phyloP scores from a whole-genome alignment of 192 early-diverging fungal genomes.

The Linnemannia hyalina region DNA sequence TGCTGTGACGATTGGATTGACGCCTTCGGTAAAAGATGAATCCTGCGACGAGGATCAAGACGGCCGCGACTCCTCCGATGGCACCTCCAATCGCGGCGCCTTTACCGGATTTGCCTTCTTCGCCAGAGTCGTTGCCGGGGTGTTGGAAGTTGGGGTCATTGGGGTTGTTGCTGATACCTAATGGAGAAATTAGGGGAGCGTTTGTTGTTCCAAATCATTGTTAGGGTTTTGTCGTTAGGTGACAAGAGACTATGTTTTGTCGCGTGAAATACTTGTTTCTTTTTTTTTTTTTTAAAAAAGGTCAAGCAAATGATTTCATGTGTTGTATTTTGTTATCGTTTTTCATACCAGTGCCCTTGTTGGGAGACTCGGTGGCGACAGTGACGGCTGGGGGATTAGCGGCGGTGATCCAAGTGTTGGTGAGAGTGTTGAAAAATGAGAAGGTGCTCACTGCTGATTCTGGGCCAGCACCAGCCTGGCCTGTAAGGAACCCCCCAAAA shows the following conservation, averaged over 20 bases:
- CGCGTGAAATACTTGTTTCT: too few species aligned
- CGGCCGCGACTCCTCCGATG: not conserved
- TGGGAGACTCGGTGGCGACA: slow-evolving; percentile 18
- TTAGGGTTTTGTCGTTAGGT: not conserved
- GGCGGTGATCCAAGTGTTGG: not conserved
- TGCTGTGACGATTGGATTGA: not conserved
- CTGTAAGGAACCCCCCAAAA: not conserved
- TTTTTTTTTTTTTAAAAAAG: too few species aligned
- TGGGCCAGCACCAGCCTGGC: not conserved
- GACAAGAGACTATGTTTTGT: not conserved
- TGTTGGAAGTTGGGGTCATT: slow-evolving; percentile 20
- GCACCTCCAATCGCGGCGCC: slow-evolving; percentile 4
- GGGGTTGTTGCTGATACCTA: slow-evolving; percentile 24
- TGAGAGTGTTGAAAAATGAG: not conserved
- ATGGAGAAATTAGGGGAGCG: not conserved
- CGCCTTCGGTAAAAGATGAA: slow-evolving; percentile 15
- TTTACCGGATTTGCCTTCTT: not conserved
- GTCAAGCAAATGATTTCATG: not conserved
- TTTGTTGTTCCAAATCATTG: not conserved
- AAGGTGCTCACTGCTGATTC: not conserved
- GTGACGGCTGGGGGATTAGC: not conserved
- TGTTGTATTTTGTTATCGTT: not conserved
- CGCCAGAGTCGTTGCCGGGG: not conserved
- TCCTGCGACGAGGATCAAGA: not conserved
- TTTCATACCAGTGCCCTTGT: slow-evolving; percentile 11